A percentile compares a stretch with the other conserved stretches of the same genome.
phyloP scores from a whole-genome alignment of 2,329 filamentous ascomycete species.

The Chrysoporthe austroafricana region DNA sequence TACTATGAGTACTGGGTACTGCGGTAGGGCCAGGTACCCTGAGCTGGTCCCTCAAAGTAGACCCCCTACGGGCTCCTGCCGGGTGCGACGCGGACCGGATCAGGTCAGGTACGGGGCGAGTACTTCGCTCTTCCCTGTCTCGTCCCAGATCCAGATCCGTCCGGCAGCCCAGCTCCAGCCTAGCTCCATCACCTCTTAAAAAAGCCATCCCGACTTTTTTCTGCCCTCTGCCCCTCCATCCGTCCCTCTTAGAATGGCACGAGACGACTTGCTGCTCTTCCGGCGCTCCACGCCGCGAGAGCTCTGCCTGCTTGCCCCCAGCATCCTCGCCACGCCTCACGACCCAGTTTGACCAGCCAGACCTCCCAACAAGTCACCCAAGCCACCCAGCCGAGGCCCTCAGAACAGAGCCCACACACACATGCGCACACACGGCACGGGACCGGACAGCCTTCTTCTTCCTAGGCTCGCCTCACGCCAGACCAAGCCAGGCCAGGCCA shows the following conservation, averaged over 20 bases:
- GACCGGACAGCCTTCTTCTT: neutral
- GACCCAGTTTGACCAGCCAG: neutral
- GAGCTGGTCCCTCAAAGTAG: neutral
- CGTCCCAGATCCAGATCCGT: slow-evolving; percentile 14
- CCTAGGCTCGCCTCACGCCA: too few species aligned
- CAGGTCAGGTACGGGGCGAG: neutral
- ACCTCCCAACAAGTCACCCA: neutral
- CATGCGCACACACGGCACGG: slow-evolving; percentile 8
- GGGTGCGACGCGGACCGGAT: neutral
- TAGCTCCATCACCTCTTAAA: slow-evolving; percentile 34
- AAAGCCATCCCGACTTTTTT: slow-evolving; percentile 45
- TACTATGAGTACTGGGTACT: too few species aligned
- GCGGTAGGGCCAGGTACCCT: neutral
- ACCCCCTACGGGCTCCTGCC: neutral
- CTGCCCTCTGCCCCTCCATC: slow-evolving; percentile 38
- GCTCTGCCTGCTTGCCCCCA: slow-evolving; percentile 32
- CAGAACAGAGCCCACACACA: neutral
- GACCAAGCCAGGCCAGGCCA: too few species aligned
- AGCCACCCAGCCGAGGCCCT: neutral
- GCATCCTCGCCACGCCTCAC: neutral
- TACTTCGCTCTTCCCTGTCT: neutral
- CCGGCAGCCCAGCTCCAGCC: slow-evolving; percentile 15
- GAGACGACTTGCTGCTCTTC: slow-evolving; percentile 42
- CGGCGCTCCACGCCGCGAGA: slow-evolving; percentile 44
- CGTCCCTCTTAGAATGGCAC: slow-evolving; percentile 44